These are phyloP conservation scores for Chaetomium globosum DNA, from an alignment of 2,329 filamentous ascomycete species.

Conservation along the genomic window DNA sequence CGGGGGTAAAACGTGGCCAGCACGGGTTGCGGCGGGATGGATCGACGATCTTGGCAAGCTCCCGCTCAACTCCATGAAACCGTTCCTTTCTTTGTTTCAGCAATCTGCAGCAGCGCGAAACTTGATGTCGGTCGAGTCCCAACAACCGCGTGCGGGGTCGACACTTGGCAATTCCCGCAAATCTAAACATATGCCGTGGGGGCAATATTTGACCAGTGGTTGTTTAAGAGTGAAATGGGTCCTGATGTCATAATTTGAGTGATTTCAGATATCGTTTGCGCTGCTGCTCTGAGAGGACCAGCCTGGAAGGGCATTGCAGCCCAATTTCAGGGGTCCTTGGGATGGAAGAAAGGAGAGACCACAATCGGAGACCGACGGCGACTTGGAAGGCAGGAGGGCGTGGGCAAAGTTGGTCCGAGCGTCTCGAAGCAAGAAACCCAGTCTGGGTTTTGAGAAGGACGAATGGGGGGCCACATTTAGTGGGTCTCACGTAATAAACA, in stretches of 20 bases:
- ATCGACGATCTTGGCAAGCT: slow-evolving; percentile 15
- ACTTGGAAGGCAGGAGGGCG: too few relatives aligned
- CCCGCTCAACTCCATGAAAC: slow-evolving; percentile 8
- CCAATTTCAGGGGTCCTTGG: background rate
- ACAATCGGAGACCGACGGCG: slow-evolving; percentile 9
- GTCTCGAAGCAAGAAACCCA: background rate
- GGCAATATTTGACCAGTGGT: background rate
- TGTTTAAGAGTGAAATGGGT: background rate
- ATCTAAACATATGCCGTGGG: background rate
- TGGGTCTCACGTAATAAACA: slow-evolving; percentile 4
- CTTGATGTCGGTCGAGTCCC: background rate
- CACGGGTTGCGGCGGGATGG: slow-evolving; percentile 2
- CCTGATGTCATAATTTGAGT: background rate
- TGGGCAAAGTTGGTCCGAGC: slow-evolving; percentile 7
- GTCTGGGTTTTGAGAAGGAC: background rate
- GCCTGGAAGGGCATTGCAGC: background rate
- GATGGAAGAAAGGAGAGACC: background rate
- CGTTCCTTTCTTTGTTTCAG: background rate
- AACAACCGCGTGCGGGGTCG: background rate
- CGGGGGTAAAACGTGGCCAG: slow-evolving; percentile 15
- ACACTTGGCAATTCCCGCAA: background rate
- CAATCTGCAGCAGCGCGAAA: background rate
- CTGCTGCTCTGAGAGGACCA: background rate
- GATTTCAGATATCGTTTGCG: background rate
- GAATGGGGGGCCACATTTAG: background rate